Evolutionary conservation across 2,329 filamentous ascomycete genomes (phyloP).

Genomic region (Penicillium sp.): DNA sequence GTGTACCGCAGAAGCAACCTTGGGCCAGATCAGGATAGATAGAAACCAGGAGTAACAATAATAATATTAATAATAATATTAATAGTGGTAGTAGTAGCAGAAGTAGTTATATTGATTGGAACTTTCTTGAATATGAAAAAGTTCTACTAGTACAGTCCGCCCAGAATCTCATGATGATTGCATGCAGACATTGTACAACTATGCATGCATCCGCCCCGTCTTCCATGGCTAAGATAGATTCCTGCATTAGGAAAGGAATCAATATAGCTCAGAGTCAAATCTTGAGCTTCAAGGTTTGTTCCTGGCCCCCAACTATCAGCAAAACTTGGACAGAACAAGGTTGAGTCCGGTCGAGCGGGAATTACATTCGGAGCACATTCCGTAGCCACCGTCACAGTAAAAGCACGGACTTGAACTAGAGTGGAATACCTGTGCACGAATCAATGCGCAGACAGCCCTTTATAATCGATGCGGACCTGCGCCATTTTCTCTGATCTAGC

Average conservation of each 20-base stretch:
- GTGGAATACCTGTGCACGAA: constrained; percentile 3
- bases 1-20: too few relatives aligned
- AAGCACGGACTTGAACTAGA: constrained; percentile 4
- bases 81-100: too few relatives aligned
- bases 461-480: constrained; percentile 3
- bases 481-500: constrained; percentile 2
- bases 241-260: neutral
- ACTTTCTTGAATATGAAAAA: too few relatives aligned
- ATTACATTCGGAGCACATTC: constrained; percentile 11
- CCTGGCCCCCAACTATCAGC: neutral
- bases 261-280: neutral
- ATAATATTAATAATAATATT: too few relatives aligned
- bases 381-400: constrained; percentile 5
- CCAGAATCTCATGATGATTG: too few relatives aligned
- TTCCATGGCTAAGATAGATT: neutral
- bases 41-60: too few relatives aligned
- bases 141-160: too few relatives aligned
- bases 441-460: constrained; percentile 2
- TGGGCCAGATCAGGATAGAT: too few relatives aligned
- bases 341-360: neutral
- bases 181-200: neutral
- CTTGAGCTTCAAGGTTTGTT: neutral
- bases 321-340: neutral
- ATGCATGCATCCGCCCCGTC: neutral
- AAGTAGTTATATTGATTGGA: too few relatives aligned